Base-by-base conservation (phyloP, 805 yeast species). In the Brettanomyces sp. region DNA sequence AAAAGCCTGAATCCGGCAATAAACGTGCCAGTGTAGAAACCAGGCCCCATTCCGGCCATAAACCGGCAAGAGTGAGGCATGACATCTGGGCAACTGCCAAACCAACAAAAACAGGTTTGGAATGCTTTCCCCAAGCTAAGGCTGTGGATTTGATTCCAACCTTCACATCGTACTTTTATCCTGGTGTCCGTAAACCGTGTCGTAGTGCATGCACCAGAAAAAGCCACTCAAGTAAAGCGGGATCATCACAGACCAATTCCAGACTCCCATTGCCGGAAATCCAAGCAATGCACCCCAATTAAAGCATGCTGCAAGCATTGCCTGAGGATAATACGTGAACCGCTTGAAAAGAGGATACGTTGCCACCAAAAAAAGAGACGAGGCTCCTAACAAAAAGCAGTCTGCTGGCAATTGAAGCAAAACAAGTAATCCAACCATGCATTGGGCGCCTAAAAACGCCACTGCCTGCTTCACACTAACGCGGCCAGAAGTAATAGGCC, bases 61-160 rank as follows among this genome's bases (percentile, higher is more conserved):
- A 56, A 1, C 97, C 98, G 25, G 95, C 86, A 6, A 75, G 51
- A 2, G 80, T 69, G 50, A 79, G 76, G 36, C 80, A 63, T 1
- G 74, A 75, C 52, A 85, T 70, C 65, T 93, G 99, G 1, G 79
- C 79, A 1, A 70, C 69, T 5, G 87, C 76, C 52, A 89, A 60
- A 0, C 76, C 80, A 40, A 77, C 70, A 56, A 85, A 70, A 38
- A 89, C 77, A 9, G 79, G 73, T 60, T 85, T 89, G 1, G 96
- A 77, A 32, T 77, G 73, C 22, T 74, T 76, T 7, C 95, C 95
- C 99, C 99, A 95, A 2, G 85, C 90, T 53, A 93, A 73, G 6
- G 99, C 99, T 0, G 98, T 89, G 2, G 96, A 86, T 63, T 89
- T 89, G 54, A 93, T 84, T 21, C 99, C 99, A 0, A 95, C 97